Base-by-base conservation (phyloP, 192 early-diverging fungal genomes). In the Allomyces javanicus region DNA sequence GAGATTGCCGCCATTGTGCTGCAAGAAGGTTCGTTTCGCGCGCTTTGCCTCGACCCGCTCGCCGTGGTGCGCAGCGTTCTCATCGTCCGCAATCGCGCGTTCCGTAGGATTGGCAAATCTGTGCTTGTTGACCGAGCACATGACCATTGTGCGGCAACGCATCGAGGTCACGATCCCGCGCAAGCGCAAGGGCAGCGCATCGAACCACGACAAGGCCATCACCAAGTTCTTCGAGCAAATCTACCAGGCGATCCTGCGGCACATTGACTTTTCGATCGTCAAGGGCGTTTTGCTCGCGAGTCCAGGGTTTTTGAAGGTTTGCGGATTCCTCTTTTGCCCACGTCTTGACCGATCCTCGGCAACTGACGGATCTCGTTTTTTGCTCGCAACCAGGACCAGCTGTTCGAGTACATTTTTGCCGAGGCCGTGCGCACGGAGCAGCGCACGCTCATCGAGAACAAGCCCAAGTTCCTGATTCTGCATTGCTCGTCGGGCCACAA, bases 401-500 rank as follows among this genome's bases (percentile, higher is more conserved):
- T 97, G 44, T 89, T 84, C 71, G 78, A 88, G 14, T 89, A 89
- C 72, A 90, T 99, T 63, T 81, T 94, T 70, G 85, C 83, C 26
- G 81, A 86, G 40, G 92, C 96, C 2, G 78, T 89, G 67, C 73
- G 73, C 25, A 81, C 83, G 25, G 90, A 95, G 43, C 88, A 89
- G 71, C 93, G 89, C 70, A 61, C 69, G 6, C 72, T 95, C 7
- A 71, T 99, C 61, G 90, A 90, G 44, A 94, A 93, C 77, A 79
- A 83, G 67, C 68, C 81, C 68, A 99, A 97, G 66, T 89, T 99
- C 64, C 65, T 97, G 27, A 75, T 86, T 22, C 87, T 96, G 9
- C 91, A 96, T 72, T 91, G 89, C 70, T 96, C 94, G 7, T 90
- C 87, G 22, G 96, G 94, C 1, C 94, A 97, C 76, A 97, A 96